Conservation (phyloP, 75 land plant species). For the Larix kaempferi region DNA sequence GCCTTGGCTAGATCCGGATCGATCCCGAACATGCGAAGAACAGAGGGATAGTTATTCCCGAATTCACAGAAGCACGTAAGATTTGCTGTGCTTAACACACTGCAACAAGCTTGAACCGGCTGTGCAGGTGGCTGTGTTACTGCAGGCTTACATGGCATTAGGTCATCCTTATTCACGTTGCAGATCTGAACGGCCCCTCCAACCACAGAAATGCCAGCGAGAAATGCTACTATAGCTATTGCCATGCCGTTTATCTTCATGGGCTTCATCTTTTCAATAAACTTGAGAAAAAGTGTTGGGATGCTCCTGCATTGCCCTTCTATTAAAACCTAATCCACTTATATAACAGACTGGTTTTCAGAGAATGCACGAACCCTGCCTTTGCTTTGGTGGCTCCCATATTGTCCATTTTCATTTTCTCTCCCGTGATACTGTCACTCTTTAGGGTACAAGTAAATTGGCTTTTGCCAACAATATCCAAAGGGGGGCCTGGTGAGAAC, state of each 20-base stretch:
- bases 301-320: background rate
- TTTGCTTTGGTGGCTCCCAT: background rate
- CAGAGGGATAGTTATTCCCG: background rate
- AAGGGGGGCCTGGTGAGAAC: no score
- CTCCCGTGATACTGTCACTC: slow-evolving; percentile 2
- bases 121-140: background rate
- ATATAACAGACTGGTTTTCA: background rate
- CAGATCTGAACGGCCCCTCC: background rate
- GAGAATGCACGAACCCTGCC: background rate
- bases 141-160: slow-evolving; percentile 3
- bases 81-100: background rate
- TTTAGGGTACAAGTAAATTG: background rate
- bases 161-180: background rate
- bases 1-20: slow-evolving; percentile 4
- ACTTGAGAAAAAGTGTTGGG: no score
- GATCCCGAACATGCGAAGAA: background rate
- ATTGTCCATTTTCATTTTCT: background rate
- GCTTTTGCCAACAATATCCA: no score
- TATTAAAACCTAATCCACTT: background rate
- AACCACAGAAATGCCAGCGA: background rate
- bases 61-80: slow-evolving; percentile 10
- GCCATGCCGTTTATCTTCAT: background rate
- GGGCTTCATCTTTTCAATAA: background rate
- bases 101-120: background rate
- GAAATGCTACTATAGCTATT: background rate